Evolutionary conservation across 495 filamentous ascomycete species (phyloP).

Genomic region (Hyaloscypha variabilis): DNA sequence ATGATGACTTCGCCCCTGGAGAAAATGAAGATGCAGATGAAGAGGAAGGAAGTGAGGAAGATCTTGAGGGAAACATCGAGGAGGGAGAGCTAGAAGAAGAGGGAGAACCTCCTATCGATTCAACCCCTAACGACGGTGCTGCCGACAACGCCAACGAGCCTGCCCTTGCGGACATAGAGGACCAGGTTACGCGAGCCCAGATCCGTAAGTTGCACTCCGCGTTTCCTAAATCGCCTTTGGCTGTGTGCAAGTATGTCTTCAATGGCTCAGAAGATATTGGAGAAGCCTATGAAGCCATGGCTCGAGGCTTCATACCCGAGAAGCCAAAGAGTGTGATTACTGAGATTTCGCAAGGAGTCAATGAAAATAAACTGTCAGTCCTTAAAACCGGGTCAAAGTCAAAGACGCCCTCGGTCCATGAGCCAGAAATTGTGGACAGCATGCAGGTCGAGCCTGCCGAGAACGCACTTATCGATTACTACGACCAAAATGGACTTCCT

Average conservation of each 20-base stretch:
- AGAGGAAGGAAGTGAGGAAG: slow-evolving; percentile 17
- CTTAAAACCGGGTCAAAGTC: slow-evolving; percentile 20
- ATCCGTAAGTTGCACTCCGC: slow-evolving; percentile 36
- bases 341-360: slow-evolving; percentile 17
- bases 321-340: slow-evolving; percentile 26
- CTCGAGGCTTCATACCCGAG: slow-evolving; percentile 20
- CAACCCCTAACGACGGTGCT: neutral
- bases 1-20: slow-evolving; percentile 31
- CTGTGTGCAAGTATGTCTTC: slow-evolving; percentile 30
- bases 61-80: slow-evolving; percentile 33
- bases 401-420: slow-evolving; percentile 2
- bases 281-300: slow-evolving; percentile 28
- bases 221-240: slow-evolving; percentile 32
- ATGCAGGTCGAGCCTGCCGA: slow-evolving; percentile 15
- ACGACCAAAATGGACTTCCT: slow-evolving; percentile 52
- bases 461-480: slow-evolving; percentile 31
- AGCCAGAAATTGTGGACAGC: slow-evolving; percentile 10
- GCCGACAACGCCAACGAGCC: slow-evolving; percentile 22
- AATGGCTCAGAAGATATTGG: slow-evolving; percentile 22
- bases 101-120: neutral
- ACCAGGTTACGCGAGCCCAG: slow-evolving; percentile 37
- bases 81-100: slow-evolving; percentile 32
- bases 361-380: neutral
- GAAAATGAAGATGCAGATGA: slow-evolving; percentile 35
- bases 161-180: slow-evolving; percentile 27